These are phyloP conservation scores for Astragalus glycyphyllos DNA, from an alignment of 306 rosid species.

Conservation along the genomic window DNA sequence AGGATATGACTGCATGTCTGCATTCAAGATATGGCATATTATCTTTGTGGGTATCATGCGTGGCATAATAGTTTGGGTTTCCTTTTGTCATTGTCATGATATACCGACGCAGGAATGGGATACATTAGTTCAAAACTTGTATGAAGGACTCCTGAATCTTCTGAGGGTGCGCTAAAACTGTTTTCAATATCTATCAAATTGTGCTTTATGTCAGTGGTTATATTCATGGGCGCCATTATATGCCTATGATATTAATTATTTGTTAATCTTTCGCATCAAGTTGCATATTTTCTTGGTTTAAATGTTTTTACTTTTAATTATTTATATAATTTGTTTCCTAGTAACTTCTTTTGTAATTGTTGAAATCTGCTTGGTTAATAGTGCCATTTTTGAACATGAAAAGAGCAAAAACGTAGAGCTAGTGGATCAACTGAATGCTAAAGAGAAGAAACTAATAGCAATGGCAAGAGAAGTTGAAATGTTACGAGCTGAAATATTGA, in stretches of 20 bases:
- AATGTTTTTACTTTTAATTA: constrained; percentile 9
- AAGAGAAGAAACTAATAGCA: constrained; percentile 75
- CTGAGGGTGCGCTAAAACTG: constrained; percentile 1
- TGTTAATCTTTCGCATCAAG: constrained; percentile 6
- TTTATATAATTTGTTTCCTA: constrained; percentile 1
- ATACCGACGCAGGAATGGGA: constrained; percentile 17
- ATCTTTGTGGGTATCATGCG: constrained; percentile 17
- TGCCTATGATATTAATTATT: constrained; percentile 25
- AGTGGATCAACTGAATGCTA: constrained; percentile 75
- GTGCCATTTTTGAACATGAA: constrained; percentile 72
- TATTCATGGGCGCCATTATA: constrained; percentile 4
- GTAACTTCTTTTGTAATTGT: constrained; percentile 39
- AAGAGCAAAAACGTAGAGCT: constrained; percentile 70
- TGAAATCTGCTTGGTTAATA: constrained; percentile 45
- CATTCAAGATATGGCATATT: constrained; percentile 37
- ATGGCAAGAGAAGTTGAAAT: constrained; percentile 86
- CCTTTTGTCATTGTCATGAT: constrained; percentile 28
- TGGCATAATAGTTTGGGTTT: constrained; percentile 30
- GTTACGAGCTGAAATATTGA: constrained; percentile 66
- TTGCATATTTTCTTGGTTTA: constrained; percentile 26
- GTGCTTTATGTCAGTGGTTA: constrained; percentile 21
- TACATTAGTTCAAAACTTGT: constrained; percentile 36
- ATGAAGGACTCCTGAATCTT: constrained; percentile 25
- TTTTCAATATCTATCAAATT: constrained; percentile 22
- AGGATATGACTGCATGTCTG: constrained; percentile 39